Base-by-base conservation (phyloP, 2,329 filamentous ascomycete species). In the Hypomyces rosellus region DNA sequence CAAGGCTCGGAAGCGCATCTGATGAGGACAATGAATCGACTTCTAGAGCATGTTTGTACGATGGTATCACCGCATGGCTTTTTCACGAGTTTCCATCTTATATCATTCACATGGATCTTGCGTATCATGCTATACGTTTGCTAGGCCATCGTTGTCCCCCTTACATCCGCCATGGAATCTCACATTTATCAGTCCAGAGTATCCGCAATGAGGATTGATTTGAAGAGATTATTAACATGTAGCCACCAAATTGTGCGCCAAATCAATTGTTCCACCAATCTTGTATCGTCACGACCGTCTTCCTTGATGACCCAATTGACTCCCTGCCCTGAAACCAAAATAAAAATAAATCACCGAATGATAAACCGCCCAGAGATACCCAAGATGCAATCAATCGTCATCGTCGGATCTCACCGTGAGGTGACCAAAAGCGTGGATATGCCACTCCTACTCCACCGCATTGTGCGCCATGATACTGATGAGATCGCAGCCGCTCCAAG, bases 241-340 rank as follows among this genome's bases (percentile, higher is more conserved):
- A 30, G 30, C 38, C 39, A 37, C 41, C 34, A 16, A 34, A 47
- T 42, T 46, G 38, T 52, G 43, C 42, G 46, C 50, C 38, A 48
- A 37, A 41, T 33, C 46, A 25, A 38, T 33, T 52, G 41, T 52
- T 50, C 30, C 50, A 41, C 41, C 50, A 41, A 38, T 46, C 25
- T 46, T 41, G 39, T 18, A 7, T 52, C 46, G 33, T 50, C 47
- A 46, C 37, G 16, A 46, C 38, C 22, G 42, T 48, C 34, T 22
- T 36, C 30, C 33, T 30, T 38, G 25, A 22, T 20, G 20, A 16
- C 13, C 39, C 39, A 22, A 37, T 20, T 38, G 42, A 33, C 38
- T 50, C 46, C 50, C 20, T n/a, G 40, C 38, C 48, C 37, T 37
- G 37, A 41, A 18, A 45, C 33, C 41, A 15, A 49, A 45, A 15